phyloP scores from a whole-genome alignment of 1,284 basidiomycete genomes.

The Leccinum holopus region DNA sequence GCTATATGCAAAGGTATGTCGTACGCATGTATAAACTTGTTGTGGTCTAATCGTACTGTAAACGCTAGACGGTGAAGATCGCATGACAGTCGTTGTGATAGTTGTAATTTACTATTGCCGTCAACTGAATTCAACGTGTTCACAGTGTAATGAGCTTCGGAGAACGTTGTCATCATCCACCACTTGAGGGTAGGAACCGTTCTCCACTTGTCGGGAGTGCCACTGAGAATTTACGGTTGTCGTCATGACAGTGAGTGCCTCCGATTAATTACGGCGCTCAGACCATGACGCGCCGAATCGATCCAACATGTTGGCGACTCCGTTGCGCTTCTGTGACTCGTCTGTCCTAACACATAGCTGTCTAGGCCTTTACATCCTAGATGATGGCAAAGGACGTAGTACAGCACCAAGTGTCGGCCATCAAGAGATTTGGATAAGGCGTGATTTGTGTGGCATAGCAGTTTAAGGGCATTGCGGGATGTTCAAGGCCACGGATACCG shows the following conservation, averaged over 20 bases:
- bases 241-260: background rate
- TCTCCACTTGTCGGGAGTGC: background rate
- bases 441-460: background rate
- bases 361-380: too few relatives aligned
- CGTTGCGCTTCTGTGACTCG: background rate
- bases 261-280: background rate
- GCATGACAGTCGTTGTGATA: background rate
- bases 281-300: background rate
- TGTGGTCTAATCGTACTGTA: background rate
- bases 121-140: background rate
- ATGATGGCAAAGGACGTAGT: background rate
- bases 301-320: background rate
- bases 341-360: background rate
- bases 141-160: background rate
- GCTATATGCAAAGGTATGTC: conserved; percentile 81
- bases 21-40: background rate
- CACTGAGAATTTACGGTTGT: background rate
- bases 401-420: background rate
- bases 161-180: background rate
- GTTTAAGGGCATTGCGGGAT: background rate
- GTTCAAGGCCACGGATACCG: background rate
- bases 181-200: background rate
- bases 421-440: background rate
- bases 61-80: background rate
- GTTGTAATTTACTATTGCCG: background rate